Evolutionary conservation across 2,329 filamentous ascomycete genomes (phyloP), one percentile per base, ranked within the genome.

Genomic region (Neoascochyta sp.): DNA sequence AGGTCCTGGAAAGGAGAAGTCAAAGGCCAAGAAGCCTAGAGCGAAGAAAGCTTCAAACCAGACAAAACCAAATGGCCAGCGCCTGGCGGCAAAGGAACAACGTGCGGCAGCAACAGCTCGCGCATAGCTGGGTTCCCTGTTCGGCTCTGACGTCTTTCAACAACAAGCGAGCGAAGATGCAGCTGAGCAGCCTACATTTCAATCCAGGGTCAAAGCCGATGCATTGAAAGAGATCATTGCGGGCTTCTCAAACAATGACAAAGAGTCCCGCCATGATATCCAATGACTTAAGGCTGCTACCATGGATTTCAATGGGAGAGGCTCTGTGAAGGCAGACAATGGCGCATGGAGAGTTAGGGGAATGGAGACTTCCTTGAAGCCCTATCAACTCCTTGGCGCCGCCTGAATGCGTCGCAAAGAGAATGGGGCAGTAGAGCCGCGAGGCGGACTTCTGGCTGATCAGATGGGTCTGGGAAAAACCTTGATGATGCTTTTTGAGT

Each of bases 351-450:
- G 50, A 0, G 53, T 76, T 1, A 67, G 57, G 12, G 73, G 73
- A 0, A 71, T 77, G 69, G 60, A 47, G 15, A 65, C 62, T 0
- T 45, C 56, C 0, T 45, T 80, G 1, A 66, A 66, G 33, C 45
- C 52, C 7, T 70, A 76, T 25, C 78, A 81, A 30, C 41, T 80
- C 0, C 57, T 72, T 0, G 74, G 69, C 0, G 64, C 62, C 0
- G 62, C 66, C 0, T 81, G 75, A 60, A 80, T 81, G 76, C 45
- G 73, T 0, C 45, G 55, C 3, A 64, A 71, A 3, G 78, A 81
- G 46, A 57, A 65, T 4, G 57, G 39, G 1, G 7, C 13, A 0
- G 20, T 55, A 0, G 32, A 51, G 17, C 74, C 67, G 1, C 47
- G 27, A 9, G 68, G 68, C 3, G 66, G 66, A 6, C 52, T 69